Conservation (phyloP, 2,329 filamentous ascomycete genomes). For the Colletotrichum lentis region DNA sequence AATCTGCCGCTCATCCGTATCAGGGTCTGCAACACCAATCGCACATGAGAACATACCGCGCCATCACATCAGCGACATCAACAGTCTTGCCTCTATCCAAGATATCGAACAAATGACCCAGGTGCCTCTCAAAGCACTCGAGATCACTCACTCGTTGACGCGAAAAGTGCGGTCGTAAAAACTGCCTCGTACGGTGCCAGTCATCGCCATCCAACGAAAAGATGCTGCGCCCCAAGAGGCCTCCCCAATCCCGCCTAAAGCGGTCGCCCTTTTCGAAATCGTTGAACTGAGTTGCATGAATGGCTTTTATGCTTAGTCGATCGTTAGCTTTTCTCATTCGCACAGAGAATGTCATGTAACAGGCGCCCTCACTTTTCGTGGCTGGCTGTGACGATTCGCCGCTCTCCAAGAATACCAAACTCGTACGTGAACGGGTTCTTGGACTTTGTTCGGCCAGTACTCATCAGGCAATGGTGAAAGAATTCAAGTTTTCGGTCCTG, state of each 20-base stretch:
- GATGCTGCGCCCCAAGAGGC: conserved; percentile 62
- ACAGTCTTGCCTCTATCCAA: neutral
- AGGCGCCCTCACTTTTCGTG: neutral
- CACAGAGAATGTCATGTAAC: too few species aligned
- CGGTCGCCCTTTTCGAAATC: neutral
- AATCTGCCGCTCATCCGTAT: conserved; percentile 48
- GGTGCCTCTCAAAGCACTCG: conserved; percentile 67
- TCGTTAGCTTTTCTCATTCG: too few species aligned
- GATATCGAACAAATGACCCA: conserved; percentile 66
- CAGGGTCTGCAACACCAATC: neutral
- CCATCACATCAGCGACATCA: neutral
- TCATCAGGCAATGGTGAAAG: neutral
- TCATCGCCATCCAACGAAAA: conserved; percentile 59
- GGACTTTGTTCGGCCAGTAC: neutral
- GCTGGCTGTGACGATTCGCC: neutral
- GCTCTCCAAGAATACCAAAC: neutral
- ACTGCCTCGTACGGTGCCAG: conserved; percentile 60
- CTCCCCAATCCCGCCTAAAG: neutral
- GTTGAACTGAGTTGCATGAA: neutral
- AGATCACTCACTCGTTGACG: conserved; percentile 58
- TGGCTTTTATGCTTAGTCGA: neutral
- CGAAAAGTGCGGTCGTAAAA: conserved; percentile 62
- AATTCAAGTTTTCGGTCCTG: neutral
- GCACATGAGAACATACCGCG: neutral
- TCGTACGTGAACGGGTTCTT: neutral